Evolutionary conservation across 2,329 filamentous ascomycete species (phyloP), one percentile per base, ranked within the genome.

Genomic region (Claviceps arundinis): DNA sequence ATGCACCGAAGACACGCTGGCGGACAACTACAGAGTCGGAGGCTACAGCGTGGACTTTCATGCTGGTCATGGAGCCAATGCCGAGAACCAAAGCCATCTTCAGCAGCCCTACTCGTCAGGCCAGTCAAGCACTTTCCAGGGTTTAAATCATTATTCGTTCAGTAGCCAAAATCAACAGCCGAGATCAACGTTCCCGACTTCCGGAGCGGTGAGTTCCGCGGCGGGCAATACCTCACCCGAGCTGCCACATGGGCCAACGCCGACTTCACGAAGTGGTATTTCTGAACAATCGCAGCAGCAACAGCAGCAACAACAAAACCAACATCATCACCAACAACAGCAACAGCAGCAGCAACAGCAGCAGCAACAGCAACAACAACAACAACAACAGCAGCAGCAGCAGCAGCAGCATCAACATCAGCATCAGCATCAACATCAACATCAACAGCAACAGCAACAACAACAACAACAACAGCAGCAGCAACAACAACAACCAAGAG

Each of bases 11-110:
- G 79, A 73, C 78, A 84, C 79, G 74, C 80, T 85, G 80, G 81
- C 81, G 76, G 77, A 80, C 76, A 81, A 82, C 70, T 87, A 87
- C 75, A 80, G 81, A 77, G 75, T 80, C 71, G 77, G 76, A 68
- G 80, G 82, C 74, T 85, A 85, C 76, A 79, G 84, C 78, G 81
- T 86, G 77, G 80, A 84, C 68, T 87, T 85, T 73, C 76, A 81
- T 71, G 73, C 53, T 55, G 51, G 80, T 67, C 82, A 84, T 72
- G 78, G 76, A 65, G 75, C 76, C 70, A 78, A 82, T 73, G 71
- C 80, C 71, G 76, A 75, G 69, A 75, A 80, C 66, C 80, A 83
- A 68, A 75, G 74, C 66, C 79, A 84, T 65, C 74, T 76, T 66
- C 73, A 79, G 65, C 78, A 84, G 66, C 70, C 76, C 61, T 86